Evolutionary conservation across 2,329 filamentous ascomycete genomes (phyloP).

Genomic region (Nannizzia gypsea): DNA sequence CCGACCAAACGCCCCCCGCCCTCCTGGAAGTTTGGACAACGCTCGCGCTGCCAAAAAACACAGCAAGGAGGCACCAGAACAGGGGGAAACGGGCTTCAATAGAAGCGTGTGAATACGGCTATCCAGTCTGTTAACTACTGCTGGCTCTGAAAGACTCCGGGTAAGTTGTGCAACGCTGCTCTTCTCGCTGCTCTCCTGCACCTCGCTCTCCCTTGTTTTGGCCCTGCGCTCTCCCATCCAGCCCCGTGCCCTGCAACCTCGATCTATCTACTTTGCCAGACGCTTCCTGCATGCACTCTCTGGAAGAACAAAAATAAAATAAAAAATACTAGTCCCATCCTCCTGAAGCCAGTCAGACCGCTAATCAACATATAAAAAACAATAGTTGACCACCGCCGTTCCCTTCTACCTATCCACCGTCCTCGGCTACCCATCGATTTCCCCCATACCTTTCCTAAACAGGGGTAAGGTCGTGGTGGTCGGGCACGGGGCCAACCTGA

Average conservation of each 20-base stretch:
- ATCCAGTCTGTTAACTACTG: neutral
- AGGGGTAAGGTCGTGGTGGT: slow-evolving; percentile 11
- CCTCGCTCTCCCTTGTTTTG: neutral
- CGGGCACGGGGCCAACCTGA: slow-evolving; percentile 5
- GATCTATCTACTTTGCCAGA: neutral
- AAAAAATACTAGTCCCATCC: neutral
- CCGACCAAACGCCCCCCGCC: neutral
- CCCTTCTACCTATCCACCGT: neutral
- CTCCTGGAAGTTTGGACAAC: neutral
- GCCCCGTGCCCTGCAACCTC: neutral
- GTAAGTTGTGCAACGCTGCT: neutral
- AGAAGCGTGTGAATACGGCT: neutral
- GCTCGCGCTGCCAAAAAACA: neutral
- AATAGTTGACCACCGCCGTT: neutral
- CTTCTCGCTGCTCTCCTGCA: neutral
- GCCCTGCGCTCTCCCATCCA: neutral
- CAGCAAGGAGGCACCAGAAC: neutral
- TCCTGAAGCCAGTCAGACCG: neutral
- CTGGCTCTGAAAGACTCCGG: neutral
- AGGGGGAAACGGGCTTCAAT: neutral
- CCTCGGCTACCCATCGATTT: neutral
- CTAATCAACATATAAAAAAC: neutral
- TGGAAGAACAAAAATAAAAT: neutral
- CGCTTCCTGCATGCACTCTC: neutral
- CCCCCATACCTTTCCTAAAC: slow-evolving; percentile 6